These are phyloP conservation scores for Orbilia blumenaviensis DNA, from an alignment of 2,329 filamentous ascomycete genomes.

Conservation along the genomic window DNA sequence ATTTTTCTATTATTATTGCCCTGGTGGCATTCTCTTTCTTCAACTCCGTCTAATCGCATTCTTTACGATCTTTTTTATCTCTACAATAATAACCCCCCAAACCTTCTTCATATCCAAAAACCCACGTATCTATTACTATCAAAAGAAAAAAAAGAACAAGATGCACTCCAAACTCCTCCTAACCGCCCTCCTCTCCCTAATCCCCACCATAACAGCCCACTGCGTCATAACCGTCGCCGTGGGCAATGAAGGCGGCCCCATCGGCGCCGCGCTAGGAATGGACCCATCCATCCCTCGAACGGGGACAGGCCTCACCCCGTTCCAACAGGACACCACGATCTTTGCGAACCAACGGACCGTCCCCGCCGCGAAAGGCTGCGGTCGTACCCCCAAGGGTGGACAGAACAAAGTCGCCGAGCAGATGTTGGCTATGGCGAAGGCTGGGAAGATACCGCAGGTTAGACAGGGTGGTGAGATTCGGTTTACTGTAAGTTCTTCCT, in stretches of 20 bases:
- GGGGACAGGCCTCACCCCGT: slow-evolving; percentile 4
- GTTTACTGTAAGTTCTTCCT: no score
- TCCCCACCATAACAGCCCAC: slow-evolving; percentile 18
- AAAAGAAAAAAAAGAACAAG: no score
- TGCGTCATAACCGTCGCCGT: slow-evolving; percentile 32
- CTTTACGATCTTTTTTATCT: slow-evolving; percentile 12
- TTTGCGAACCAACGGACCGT: slow-evolving; percentile 15
- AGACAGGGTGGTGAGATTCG: slow-evolving; percentile 67
- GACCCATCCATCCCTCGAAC: slow-evolving; percentile 12
- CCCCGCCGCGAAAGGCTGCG: slow-evolving; percentile 64
- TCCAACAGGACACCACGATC: slow-evolving; percentile 27
- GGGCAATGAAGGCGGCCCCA: slow-evolving; percentile 25
- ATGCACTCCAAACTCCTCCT: slow-evolving; percentile 43
- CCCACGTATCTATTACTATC: no score
- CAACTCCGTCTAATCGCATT: neutral
- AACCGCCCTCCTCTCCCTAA: slow-evolving; percentile 3
- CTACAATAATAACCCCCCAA: no score
- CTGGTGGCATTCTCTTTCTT: neutral
- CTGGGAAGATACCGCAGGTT: slow-evolving; percentile 67
- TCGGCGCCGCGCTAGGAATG: slow-evolving; percentile 28
- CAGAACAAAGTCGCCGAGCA: slow-evolving; percentile 64
- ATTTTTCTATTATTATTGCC: slow-evolving; percentile 1
- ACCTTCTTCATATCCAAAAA: no score
- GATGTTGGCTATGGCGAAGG: slow-evolving; percentile 24
- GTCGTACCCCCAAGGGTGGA: slow-evolving; percentile 70